Evolutionary conservation across 176 grass and related monocot species (phyloP).

Genomic region (Aegilops speltoides): DNA sequence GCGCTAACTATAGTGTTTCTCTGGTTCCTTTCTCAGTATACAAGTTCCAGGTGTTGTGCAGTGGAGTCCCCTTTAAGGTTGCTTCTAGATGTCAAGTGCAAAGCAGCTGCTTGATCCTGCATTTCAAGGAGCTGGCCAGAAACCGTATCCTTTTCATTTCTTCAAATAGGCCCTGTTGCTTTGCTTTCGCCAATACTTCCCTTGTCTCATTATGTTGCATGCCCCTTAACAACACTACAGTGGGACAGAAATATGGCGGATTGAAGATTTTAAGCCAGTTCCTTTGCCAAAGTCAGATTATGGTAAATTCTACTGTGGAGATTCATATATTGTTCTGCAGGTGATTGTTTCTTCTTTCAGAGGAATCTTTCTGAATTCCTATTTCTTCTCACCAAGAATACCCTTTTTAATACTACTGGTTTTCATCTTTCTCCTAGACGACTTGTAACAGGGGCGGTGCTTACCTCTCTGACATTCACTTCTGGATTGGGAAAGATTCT

Average conservation of each 20-base stretch:
- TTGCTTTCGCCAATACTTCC: constrained; percentile 2
- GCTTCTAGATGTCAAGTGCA: constrained; percentile 44
- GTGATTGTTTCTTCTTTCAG: constrained; percentile 34
- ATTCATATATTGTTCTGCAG: constrained; percentile 96
- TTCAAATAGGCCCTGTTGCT: neutral
- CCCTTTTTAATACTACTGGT: constrained; percentile 7
- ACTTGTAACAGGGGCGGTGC: constrained; percentile 66
- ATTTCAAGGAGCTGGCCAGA: constrained; percentile 69
- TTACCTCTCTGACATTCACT: constrained; percentile 75
- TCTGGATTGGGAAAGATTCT: constrained; percentile 93
- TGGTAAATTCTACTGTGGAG: constrained; percentile 95
- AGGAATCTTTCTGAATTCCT: neutral
- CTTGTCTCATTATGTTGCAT: constrained; percentile 19
- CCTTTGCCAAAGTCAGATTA: constrained; percentile 75
- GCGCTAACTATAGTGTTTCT: neutral
- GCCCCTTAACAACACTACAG: constrained; percentile 55
- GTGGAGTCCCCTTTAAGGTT: constrained; percentile 6
- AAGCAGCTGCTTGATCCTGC: constrained; percentile 61
- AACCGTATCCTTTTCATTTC: constrained; percentile 59
- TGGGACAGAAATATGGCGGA: constrained; percentile 93
- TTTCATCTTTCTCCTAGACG: constrained; percentile 49
- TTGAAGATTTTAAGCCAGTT: constrained; percentile 93
- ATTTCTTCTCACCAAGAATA: neutral
- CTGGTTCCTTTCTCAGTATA: neutral
- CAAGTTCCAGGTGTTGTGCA: neutral